Evolutionary conservation across 371 early-diverging fungal species (phyloP).

Genomic region (Zancudomyces culisetae): DNA sequence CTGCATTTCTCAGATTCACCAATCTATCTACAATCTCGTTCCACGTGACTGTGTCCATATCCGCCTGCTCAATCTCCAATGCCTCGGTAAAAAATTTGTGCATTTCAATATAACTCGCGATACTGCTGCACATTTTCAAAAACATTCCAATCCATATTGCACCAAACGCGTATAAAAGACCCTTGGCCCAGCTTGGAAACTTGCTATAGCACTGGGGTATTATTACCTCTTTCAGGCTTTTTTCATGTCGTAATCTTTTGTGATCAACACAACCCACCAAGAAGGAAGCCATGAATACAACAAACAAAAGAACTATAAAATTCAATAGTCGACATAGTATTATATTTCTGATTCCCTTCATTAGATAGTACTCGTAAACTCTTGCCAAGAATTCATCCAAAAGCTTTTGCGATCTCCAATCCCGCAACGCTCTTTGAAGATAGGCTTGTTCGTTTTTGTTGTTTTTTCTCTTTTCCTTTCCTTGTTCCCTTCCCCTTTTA

Average conservation of each 20-base stretch:
- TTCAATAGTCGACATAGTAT: conserved; percentile 46
- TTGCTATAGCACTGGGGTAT: conserved; percentile 42
- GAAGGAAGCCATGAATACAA: conserved; percentile 70
- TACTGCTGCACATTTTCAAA: conserved; percentile 40
- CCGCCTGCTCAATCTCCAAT: conserved; percentile 54
- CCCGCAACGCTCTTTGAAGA: conserved; percentile 44
- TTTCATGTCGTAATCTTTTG: conserved; percentile 40
- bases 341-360: conserved; percentile 63
- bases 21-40: conserved; percentile 49
- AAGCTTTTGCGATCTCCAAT: conserved; percentile 65
- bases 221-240: conserved; percentile 49
- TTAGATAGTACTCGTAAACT: conserved; percentile 62
- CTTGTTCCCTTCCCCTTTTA: no score
- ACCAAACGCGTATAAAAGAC: conserved; percentile 36
- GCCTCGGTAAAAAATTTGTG: conserved; percentile 64
- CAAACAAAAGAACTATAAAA: conserved; percentile 59
- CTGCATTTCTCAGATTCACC: conserved; percentile 44
- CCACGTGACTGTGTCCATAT: conserved; percentile 65
- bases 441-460: background rate
- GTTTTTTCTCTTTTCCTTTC: background rate
- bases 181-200: conserved; percentile 7
- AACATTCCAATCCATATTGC: conserved; percentile 59
- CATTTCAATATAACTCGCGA: conserved; percentile 56
- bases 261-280: conserved; percentile 77
- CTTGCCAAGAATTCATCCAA: conserved; percentile 60